A percentile compares a stretch with the other conserved stretches of the same genome.
These are phyloP conservation scores for Wickerhamiella azyma DNA, from an alignment of 805 yeast genomes.

Conservation along the genomic window DNA sequence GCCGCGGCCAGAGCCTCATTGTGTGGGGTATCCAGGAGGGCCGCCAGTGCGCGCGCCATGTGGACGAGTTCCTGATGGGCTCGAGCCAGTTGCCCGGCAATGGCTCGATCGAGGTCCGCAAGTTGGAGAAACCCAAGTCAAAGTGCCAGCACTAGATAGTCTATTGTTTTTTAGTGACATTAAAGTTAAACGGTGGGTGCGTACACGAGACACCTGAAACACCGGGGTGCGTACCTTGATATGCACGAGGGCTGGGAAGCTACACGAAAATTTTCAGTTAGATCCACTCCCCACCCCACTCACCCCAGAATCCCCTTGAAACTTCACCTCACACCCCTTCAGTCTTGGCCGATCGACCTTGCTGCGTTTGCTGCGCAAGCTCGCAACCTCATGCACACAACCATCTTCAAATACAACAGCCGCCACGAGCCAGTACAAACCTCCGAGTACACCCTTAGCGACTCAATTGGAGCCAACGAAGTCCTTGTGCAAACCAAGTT, in stretches of 20 bases:
- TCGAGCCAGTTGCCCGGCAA: slow-evolving; percentile 78
- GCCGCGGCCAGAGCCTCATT: slow-evolving; percentile 95
- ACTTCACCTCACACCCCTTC: no score
- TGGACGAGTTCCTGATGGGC: slow-evolving; percentile 69
- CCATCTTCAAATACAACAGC: not conserved
- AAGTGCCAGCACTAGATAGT: not conserved
- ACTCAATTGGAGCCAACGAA: slow-evolving; percentile 28
- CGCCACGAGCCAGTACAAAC: not conserved
- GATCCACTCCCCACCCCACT: no score
- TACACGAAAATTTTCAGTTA: no score
- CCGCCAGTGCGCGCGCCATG: slow-evolving; percentile 93
- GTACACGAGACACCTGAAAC: no score
- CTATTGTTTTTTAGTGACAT: not conserved
- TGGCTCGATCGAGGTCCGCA: slow-evolving; percentile 48
- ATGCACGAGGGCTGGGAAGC: no score
- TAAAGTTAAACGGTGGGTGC: no score
- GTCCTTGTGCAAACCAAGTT: slow-evolving; percentile 46
- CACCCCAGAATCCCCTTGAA: no score
- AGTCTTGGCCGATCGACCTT: not conserved
- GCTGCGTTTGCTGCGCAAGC: not conserved
- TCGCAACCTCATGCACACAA: not conserved
- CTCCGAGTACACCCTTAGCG: not conserved
- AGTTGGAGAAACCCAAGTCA: not conserved
- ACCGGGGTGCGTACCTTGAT: no score
- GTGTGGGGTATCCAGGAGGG: slow-evolving; percentile 99